Base-by-base conservation (phyloP, 2,329 filamentous ascomycete genomes). In the Botrytis pseudocinerea region DNA sequence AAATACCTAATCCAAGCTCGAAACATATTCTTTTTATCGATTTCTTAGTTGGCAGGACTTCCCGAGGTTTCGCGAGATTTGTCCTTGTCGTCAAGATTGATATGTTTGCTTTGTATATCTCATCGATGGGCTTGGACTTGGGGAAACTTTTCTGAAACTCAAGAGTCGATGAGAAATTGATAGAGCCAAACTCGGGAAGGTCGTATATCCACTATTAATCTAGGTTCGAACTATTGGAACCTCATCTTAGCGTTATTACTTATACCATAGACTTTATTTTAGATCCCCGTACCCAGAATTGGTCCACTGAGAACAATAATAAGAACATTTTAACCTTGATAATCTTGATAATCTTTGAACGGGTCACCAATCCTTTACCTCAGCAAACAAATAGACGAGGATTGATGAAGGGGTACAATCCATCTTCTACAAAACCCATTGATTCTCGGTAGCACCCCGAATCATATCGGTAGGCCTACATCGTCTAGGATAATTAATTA, bases 231-330 rank as follows among this genome's bases (percentile, higher is more conserved):
- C 35, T 68, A 68, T 68, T 68, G 64, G 46, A 54, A 57, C 48
- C 64, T 68, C 46, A 68, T 68, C 51, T 62, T 72, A 73, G 73
- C 70, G 70, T 74, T 12, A 63, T 64, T 71, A 68, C 25, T n/a
- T 40, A 40, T 68, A 68, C 25, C 35, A 54, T 38, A 62, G 60
- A 42, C 35, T 42, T 20, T 54, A 40, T 25, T 12, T 42, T 57
- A 28, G 35, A 68, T 68, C 64, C 64, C 46, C 64, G 64, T 54
- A 42, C 46, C 46, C 40, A 42, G 64, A 48, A 54, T 68, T 18
- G 10, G 38, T 40, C 25, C 48, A 40, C 51, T 16, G 60, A n/a
- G 60, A 62, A 40, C 25, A 42, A 57, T 28, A 57, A 32, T 57
- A 28, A 57, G n/a, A 28, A 62, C 38, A 40, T 62, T 7, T 42